Conservation (phyloP, 805 yeast genomes). For the Saccharomycopsis capsularis region DNA sequence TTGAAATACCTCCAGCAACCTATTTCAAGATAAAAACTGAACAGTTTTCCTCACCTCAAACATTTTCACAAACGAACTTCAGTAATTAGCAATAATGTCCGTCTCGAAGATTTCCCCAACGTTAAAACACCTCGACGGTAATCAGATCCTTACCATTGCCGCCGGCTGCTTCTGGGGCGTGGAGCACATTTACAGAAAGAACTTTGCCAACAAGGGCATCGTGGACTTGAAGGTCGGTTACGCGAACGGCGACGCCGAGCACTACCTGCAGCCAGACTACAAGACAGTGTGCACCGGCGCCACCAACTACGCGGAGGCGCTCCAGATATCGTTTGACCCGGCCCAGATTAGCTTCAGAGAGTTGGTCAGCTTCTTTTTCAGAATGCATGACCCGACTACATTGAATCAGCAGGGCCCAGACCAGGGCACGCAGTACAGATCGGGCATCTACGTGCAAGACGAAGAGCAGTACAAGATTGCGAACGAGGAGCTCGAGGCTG, state of each 20-base stretch:
- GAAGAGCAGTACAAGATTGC: constrained; percentile 42
- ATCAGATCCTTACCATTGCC: constrained; percentile 51
- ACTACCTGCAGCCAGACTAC: constrained; percentile 46
- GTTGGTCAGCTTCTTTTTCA: constrained; percentile 75
- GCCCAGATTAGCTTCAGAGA: constrained; percentile 48
- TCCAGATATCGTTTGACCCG: constrained; percentile 82
- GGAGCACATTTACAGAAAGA: constrained; percentile 72
- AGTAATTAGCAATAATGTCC: no score
- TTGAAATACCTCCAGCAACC: no score
- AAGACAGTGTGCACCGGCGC: constrained; percentile 66
- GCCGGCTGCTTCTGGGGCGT: constrained; percentile 87
- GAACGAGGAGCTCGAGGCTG: constrained; percentile 37
- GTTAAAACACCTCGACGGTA: constrained; percentile 38
- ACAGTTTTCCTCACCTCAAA: no score
- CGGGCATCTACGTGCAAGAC: constrained; percentile 63
- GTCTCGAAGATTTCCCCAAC: constrained; percentile 31
- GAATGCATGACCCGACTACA: constrained; percentile 93
- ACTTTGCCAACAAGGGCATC: constrained; percentile 57
- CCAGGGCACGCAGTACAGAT: constrained; percentile 82
- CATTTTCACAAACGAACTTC: no score
- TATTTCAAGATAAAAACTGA: no score
- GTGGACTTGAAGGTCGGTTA: constrained; percentile 82
- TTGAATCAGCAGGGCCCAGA: constrained; percentile 81
- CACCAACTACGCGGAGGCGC: constrained; percentile 74
- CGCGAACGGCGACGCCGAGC: constrained; percentile 60